Evolutionary conservation across 495 filamentous ascomycete species (phyloP), one percentile per base, ranked within the genome.

Genomic region (Hyaloscypha bicolor): DNA sequence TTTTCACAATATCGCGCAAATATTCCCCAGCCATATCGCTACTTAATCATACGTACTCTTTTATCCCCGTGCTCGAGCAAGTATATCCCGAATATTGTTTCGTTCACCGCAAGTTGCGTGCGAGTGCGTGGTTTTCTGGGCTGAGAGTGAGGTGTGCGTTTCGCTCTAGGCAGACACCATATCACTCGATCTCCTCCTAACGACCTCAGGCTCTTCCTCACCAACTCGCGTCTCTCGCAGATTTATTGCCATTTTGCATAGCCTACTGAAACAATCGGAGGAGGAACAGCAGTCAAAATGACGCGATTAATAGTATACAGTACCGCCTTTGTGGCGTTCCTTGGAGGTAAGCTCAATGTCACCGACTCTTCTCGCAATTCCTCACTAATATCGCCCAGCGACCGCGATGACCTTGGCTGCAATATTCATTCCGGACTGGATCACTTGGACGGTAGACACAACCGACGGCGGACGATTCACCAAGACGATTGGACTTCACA

Each of bases 401-500:
- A 92, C 90, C 48, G 87, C 82, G 21, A 81, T 97, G 74, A 96
- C 93, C 25, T 78, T 98, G 42, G 80, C 86, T 31, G 83, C 90
- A 37, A 92, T 94, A 72, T 75, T 89, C 53, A 80, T 90, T 32
- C 92, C 94, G 0, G 82, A 85, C 71, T 98, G 94, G 94, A 81
- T 96, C 63, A 87, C 85, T 62, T 94, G 90, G 79, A 80, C 87
- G 62, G 88, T 86, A 58, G 79, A 84, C 55, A 81, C 86, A 55
- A 65, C 79, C 62, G 72, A 75, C 51, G 82, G 79, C 65, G 72
- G 76, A 75, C 80, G 84, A 72, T 71, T 90, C 81, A 80, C 83
- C 72, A 83, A 91, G 81, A 86, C 86, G 69, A 88, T 91, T 77
- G 94, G 94, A 56, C 87, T 98, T 48, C 90, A 96, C 77, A 81